A percentile compares a stretch with the other conserved stretches of the same genome.
Conservation (phyloP, 2,329 filamentous ascomycete genomes). For the Didymella sp. region DNA sequence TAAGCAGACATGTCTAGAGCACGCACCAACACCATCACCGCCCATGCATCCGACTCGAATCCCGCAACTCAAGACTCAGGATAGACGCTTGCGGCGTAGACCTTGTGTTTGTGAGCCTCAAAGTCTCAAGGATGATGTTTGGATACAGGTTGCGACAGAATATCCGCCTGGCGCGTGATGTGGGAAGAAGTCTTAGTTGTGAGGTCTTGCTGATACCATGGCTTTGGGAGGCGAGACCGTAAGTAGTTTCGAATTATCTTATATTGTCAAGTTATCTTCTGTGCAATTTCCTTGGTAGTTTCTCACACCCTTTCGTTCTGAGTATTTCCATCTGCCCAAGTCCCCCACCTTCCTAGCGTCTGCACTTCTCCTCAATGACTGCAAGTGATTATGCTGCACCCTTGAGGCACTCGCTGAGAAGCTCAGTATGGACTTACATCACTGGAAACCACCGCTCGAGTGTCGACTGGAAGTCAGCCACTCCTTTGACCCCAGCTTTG, state of each 20-base stretch:
- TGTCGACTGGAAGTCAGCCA: not conserved
- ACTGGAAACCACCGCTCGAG: not conserved
- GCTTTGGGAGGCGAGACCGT: not conserved
- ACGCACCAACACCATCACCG: not conserved
- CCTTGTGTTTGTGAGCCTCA: not conserved
- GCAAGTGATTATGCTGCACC: constrained; percentile 9
- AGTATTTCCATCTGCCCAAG: not conserved
- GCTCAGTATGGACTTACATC: not conserved
- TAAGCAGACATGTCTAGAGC: constrained; percentile 9
- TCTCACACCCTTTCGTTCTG: not conserved
- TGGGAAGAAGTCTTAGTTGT: not conserved
- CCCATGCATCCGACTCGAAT: not conserved
- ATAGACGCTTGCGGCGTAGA: not conserved
- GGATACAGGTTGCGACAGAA: constrained; percentile 10
- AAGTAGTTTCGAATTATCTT: not conserved
- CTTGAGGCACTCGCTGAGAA: not conserved
- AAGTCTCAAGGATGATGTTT: constrained; percentile 3
- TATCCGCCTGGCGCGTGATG: not conserved
- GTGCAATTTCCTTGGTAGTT: not conserved
- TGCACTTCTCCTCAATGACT: not conserved
- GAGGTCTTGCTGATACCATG: not conserved
- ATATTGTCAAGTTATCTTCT: not conserved
- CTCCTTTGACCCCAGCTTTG: constrained; percentile 1
- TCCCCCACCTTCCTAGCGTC: not conserved
- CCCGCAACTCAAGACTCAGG: not conserved